Conservation (phyloP, 1,284 basidiomycete genomes). For the Coniferiporia weirii region DNA sequence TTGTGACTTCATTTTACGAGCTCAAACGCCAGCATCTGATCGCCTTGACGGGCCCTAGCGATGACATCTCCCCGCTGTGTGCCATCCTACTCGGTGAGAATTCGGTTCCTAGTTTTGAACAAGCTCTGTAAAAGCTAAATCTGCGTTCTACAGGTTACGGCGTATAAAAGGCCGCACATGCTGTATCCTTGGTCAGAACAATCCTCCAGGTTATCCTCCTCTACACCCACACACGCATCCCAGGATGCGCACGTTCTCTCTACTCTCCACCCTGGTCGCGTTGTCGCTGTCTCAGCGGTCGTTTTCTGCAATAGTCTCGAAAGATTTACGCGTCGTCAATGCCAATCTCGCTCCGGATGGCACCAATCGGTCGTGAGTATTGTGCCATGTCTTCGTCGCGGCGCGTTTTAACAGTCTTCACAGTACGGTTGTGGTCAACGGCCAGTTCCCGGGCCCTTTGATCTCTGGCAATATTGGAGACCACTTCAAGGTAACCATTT, state of each 20-base stretch:
- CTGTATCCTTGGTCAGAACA: neutral
- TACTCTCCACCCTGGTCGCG: neutral
- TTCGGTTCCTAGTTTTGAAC: neutral
- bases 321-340: slow-evolving; percentile 27
- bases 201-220: neutral
- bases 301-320: slow-evolving; percentile 1
- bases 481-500: slow-evolving; percentile 20
- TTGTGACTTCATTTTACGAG: neutral
- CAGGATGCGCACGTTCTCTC: neutral
- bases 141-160: neutral
- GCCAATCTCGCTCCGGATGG: slow-evolving; percentile 30
- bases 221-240: neutral
- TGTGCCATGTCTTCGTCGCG: neutral
- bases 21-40: neutral
- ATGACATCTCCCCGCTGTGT: neutral
- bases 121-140: neutral
- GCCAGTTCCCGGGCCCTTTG: slow-evolving; percentile 27
- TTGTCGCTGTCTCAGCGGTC: slow-evolving; percentile 4
- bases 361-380: slow-evolving; percentile 16
- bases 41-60: neutral
- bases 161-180: neutral
- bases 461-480: slow-evolving; percentile 31
- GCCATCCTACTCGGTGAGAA: neutral
- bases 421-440: slow-evolving; percentile 25
- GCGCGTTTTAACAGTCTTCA: neutral